Evolutionary conservation across 208 protist species (phyloP).

Genomic region (Leptomonas seymouri): DNA sequence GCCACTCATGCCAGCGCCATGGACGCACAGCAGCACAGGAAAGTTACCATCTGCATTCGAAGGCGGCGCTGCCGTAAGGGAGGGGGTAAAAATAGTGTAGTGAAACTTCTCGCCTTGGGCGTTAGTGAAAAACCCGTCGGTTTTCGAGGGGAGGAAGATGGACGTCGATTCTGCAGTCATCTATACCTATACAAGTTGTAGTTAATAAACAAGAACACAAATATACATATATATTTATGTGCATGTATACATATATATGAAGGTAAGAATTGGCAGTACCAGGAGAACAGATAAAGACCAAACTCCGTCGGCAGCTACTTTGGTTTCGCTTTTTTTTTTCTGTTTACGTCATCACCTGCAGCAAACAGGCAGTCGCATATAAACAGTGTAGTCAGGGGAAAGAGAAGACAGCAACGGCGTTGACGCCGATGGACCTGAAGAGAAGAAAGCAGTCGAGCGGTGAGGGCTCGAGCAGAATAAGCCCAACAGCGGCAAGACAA

Average conservation of each 20-base stretch:
- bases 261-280: too few species aligned
- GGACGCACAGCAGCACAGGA: constrained; percentile 87
- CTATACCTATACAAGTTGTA: background rate
- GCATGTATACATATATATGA: too few species aligned
- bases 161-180: background rate
- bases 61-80: constrained; percentile 6
- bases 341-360: too few species aligned
- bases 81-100: constrained; percentile 45
- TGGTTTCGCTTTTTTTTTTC: too few species aligned
- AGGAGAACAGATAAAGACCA: too few species aligned
- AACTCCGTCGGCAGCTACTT: too few species aligned
- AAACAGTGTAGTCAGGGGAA: too few species aligned
- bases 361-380: too few species aligned
- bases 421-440: background rate
- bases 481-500: too few species aligned
- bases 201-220: too few species aligned
- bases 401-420: background rate
- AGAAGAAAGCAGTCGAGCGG: background rate
- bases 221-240: too few species aligned
- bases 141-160: constrained; percentile 7
- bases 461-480: background rate
- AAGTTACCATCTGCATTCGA: constrained; percentile 7
- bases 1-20: constrained; percentile 89
- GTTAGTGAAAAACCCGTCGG: constrained; percentile 45
- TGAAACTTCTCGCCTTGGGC: constrained; percentile 54